Evolutionary conservation across 2,329 filamentous ascomycete genomes (phyloP), one percentile per base, ranked within the genome.

Genomic region (Sclerotiophoma versabilis): DNA sequence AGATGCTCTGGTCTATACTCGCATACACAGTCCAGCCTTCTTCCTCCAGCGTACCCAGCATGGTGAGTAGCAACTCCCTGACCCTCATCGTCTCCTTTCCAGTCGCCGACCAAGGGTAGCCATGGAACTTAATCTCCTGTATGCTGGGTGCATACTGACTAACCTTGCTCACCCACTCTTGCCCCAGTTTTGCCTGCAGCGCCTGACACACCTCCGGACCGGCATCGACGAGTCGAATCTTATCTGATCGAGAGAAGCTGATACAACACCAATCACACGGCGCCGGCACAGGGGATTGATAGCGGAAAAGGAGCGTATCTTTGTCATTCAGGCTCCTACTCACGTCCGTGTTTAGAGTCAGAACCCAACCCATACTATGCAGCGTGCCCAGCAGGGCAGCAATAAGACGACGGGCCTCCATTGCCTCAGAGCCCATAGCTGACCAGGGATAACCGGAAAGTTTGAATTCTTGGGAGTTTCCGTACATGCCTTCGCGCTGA

Each of bases 1-100:
- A 37, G 6, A 14, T 19, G 37, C 19, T 60, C 54, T 76, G 73
- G 52, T 76, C 72, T 23, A 79, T 63, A 52, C 74, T 75, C 1
- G 73, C 72, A 63, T 77, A 77, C 12, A 77, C 65, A 39, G 68
- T 72, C 69, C 74, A 78, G 1, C 76, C 76, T 43, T 73, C 64
- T 4, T 58, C 59, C 53, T 77, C 76, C 22, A 77, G 58, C 12
- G 54, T 56, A 38, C 72, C 72, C 53, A 77, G 49, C 54, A 77
- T 56, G 32, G 53, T 68, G 54, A 78, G 57, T 30, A 78, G 41
- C 39, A 77, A 44, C 43, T 72, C 54, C 20, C 75, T 65, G 10
- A 67, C 70, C n/a, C 49, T 63, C 67, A 77, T 73, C 3, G 74
- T 76, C 43, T 74, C 69, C 36, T 66, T 66, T 1, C 73, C 74